These are phyloP conservation scores for Raffaelea deltoideospora DNA, from an alignment of 2,329 filamentous ascomycete species.

Conservation along the genomic window DNA sequence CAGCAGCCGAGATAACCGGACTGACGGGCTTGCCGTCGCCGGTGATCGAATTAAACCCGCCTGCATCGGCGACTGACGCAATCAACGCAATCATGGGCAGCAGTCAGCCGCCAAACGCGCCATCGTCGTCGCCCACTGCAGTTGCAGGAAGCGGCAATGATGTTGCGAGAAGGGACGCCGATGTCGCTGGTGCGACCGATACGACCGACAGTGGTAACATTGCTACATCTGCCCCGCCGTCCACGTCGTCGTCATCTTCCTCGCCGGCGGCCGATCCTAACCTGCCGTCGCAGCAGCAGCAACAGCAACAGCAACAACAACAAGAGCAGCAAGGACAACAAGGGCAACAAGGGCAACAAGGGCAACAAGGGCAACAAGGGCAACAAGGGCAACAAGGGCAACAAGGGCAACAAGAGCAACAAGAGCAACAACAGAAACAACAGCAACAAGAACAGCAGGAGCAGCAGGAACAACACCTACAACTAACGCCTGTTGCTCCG, in stretches of 20 bases:
- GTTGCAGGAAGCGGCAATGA: not conserved
- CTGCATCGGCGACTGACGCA: conserved; percentile 1
- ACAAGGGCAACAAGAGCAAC: too few species aligned
- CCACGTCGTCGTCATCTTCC: not conserved
- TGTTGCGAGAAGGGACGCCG: not conserved
- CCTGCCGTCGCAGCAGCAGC: conserved; percentile 10
- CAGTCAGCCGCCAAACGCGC: too few species aligned
- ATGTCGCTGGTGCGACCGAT: not conserved
- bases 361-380: too few species aligned
- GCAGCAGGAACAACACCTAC: too few species aligned
- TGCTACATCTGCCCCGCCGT: too few species aligned
- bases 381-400: too few species aligned
- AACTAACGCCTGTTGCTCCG: too few species aligned
- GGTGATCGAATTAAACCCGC: conserved; percentile 11
- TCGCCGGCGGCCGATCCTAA: not conserved
- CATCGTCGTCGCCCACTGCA: not conserved
- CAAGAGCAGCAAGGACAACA: conserved; percentile 28
- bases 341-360: too few species aligned
- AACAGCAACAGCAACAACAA: conserved; percentile 15
- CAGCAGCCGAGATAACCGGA: not conserved
- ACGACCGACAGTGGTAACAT: too few species aligned
- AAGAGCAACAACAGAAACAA: too few species aligned
- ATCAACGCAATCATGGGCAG: conserved; percentile 2
- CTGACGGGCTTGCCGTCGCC: not conserved
- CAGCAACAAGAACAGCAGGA: conserved; percentile 26